These are phyloP conservation scores for Boletus edulis DNA, from an alignment of 768 basidiomycete species.

Conservation along the genomic window DNA sequence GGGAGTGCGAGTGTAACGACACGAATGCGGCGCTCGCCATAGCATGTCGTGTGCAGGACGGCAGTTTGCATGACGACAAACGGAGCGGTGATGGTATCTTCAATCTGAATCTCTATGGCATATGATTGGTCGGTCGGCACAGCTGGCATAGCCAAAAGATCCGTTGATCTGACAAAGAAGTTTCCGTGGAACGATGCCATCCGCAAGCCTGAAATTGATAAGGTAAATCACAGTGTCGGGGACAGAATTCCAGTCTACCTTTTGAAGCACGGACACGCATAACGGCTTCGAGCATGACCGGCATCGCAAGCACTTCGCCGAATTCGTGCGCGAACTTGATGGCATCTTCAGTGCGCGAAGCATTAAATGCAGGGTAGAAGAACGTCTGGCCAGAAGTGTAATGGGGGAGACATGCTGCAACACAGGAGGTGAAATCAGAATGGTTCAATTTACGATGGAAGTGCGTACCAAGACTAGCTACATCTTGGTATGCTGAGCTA, in stretches of 20 bases:
- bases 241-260: conserved; percentile 44
- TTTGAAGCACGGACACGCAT: conserved; percentile 98
- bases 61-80: conserved; percentile 96
- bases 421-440: background rate
- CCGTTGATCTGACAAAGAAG: conserved; percentile 97
- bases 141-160: conserved; percentile 92
- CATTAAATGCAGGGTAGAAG: conserved; percentile 98
- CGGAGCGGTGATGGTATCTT: conserved; percentile 87
- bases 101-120: conserved; percentile 92
- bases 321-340: conserved; percentile 99
- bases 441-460: background rate
- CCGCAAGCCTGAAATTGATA: conserved; percentile 60
- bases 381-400: conserved; percentile 98
- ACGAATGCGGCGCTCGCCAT: conserved; percentile 88
- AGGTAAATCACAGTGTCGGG: background rate
- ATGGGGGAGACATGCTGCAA: conserved; percentile 82
- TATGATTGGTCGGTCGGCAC: conserved; percentile 98
- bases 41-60: conserved; percentile 91
- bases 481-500: conserved; percentile 90
- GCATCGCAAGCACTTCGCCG: conserved; percentile 87
- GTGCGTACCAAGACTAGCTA: conserved; percentile 77
- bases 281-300: conserved; percentile 95
- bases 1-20: conserved; percentile 88
- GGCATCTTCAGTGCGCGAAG: conserved; percentile 90
- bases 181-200: conserved; percentile 99